These are phyloP conservation scores for Calcarisporium arbuscula DNA, from an alignment of 2,329 filamentous ascomycete genomes.

Conservation along the genomic window DNA sequence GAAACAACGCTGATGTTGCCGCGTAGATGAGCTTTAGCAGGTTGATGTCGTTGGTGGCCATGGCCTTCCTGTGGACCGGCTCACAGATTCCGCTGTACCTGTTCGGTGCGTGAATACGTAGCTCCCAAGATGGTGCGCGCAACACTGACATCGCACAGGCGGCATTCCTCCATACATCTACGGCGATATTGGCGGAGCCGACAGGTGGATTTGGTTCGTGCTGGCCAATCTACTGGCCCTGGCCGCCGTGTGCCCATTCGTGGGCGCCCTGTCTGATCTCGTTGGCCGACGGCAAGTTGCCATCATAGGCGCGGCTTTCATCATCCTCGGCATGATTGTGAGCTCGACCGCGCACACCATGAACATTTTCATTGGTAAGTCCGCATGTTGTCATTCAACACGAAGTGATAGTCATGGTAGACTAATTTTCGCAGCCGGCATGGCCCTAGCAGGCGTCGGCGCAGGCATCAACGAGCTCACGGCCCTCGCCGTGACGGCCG, in stretches of 20 bases:
- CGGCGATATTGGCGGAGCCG: conserved; percentile 51
- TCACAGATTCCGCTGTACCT: too few relatives aligned
- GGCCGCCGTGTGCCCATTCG: conserved; percentile 55
- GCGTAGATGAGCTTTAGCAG: too few relatives aligned
- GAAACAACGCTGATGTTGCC: too few relatives aligned
- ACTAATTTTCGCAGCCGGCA: conserved; percentile 17
- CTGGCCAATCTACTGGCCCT: conserved; percentile 48
- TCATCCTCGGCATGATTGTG: conserved; percentile 55
- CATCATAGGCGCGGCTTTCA: conserved; percentile 43
- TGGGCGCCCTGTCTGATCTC: conserved; percentile 59
- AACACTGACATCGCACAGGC: too few relatives aligned
- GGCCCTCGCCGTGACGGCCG: conserved; percentile 60
- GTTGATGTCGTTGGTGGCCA: too few relatives aligned
- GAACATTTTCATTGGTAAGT: conserved; percentile 53
- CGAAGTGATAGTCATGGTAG: too few relatives aligned
- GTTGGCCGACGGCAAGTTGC: conserved; percentile 56
- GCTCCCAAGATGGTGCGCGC: too few relatives aligned
- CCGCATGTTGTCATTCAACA: background rate
- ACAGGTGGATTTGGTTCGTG: conserved; percentile 56
- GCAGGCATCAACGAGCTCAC: conserved; percentile 64
- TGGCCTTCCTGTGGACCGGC: too few relatives aligned
- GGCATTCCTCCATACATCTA: too few relatives aligned
- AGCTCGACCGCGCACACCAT: conserved; percentile 51
- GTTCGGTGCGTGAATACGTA: too few relatives aligned
- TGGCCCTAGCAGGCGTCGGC: conserved; percentile 53